phyloP scores from a whole-genome alignment of 805 yeast species.

The Metschnikowia continentalis region DNA sequence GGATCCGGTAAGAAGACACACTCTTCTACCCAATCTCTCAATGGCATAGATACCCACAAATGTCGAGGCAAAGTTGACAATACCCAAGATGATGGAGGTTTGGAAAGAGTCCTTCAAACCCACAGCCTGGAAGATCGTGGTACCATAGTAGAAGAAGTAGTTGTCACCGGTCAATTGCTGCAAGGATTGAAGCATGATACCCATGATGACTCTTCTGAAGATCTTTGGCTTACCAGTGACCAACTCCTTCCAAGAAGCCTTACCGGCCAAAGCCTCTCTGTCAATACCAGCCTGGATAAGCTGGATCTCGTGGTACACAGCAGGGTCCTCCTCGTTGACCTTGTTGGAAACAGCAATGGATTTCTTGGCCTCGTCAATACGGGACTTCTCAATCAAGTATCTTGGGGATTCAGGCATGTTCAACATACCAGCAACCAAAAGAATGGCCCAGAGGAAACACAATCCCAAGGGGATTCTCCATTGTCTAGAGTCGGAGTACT shows the following conservation, averaged over 20 bases:
- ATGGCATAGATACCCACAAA: conserved; percentile 47
- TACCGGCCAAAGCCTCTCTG: conserved; percentile 57
- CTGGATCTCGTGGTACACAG: conserved; percentile 50
- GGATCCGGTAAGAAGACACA: conserved; percentile 46
- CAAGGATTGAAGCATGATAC: conserved; percentile 45
- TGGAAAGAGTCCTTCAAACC: conserved; percentile 49
- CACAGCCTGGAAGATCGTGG: conserved; percentile 50
- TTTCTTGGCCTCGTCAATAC: conserved; percentile 47
- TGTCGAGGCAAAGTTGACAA: conserved; percentile 52
- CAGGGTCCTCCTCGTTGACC: conserved; percentile 48
- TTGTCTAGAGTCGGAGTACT: conserved; percentile 45
- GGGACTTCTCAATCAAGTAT: conserved; percentile 49
- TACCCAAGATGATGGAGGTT: conserved; percentile 51
- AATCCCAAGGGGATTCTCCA: conserved; percentile 67
- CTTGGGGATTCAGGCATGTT: conserved; percentile 70
- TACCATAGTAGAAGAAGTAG: conserved; percentile 59
- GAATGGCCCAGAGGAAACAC: conserved; percentile 43
- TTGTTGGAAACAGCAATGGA: conserved; percentile 58
- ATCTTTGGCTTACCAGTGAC: conserved; percentile 62
- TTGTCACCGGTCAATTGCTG: conserved; percentile 59
- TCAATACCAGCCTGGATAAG: conserved; percentile 56
- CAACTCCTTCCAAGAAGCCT: conserved; percentile 62
- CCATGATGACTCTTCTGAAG: conserved; percentile 51
- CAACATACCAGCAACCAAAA: conserved; percentile 47
- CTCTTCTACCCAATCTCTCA: conserved; percentile 52